Evolutionary conservation across 805 yeast species (phyloP), one percentile per base, ranked within the genome.

Genomic region (Lipomyces orientalis): DNA sequence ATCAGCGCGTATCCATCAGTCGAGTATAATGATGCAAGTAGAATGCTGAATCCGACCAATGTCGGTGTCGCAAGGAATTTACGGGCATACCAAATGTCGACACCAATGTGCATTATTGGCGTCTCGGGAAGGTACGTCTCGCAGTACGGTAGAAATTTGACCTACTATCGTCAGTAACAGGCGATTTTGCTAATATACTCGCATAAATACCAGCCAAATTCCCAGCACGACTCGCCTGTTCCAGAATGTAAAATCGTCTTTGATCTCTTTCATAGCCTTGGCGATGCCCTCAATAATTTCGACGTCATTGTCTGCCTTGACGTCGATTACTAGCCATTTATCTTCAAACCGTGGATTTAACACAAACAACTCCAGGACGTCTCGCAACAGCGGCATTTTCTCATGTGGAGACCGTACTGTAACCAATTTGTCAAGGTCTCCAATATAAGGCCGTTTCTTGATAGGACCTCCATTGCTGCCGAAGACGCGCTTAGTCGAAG

Each of bases 121-220:
- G 80, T 62, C 29, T 68, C 66, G 12, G 86, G 77, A 0, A 81
- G 73, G 3, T 79, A 79, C 2, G 81, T 75, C 39, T 76, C 77
- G 35, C 69, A 68, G 10, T 35, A 22, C 5, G 67, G 62, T 2
- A 62, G 60, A 49, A 65, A 68, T 51, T 61, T 65, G 34, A 52
- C 43, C 68, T 64, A 55, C 16, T 46, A 52, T 6, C n/a, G 51
- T 59, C 9, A 29, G 35, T 10, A 64, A 8, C n/a, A 35, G 31
- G 46, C 19, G 33, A 22, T 2, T 49, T 29, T 9, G 43, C 49
- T 4, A 31, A 49, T 4, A 31, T 16, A 10, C 10, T 16, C 33
- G 81, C 81, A 85, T 85, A 64, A 82, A 83, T 37, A 81, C 68
- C 43, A 79, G 74, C 89, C 89, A 86, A 5, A 86, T 74, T 0